Base-by-base conservation (phyloP, 768 basidiomycete genomes). In the Leucocoprinus leucothites region DNA sequence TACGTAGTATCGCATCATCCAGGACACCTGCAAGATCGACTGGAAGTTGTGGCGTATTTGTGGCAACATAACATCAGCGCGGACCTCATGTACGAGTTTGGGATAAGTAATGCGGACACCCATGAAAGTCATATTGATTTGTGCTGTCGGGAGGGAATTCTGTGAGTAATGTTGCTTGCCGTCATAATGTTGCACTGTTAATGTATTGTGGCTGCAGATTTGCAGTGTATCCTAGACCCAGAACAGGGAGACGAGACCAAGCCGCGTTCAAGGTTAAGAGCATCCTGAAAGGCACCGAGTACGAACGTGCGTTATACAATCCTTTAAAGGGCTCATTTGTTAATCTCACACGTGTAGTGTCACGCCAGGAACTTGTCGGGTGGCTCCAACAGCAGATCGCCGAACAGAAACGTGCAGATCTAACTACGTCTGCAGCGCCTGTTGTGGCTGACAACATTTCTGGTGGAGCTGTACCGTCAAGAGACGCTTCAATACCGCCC, bases 51-150 rank as follows among this genome's bases (percentile, higher is more conserved):
- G 11, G 74, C 89, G 0, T 80, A 86, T 48, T 71, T 94, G 31
- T 94, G 91, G 91, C 78, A 84, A 62, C 77, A 91, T 61, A 83
- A 82, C 48, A 92, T 93, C 65, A 91, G 89, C 60, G 86, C 90
- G 0, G 91, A 94, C 68, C 72, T 94, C 51, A 91, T 93, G 87
- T 94, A 94, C 62, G 91, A 94, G 57, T 78, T 81, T 1, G 86
- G 82, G 11, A 65, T 92, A 38, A 73, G 75, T 4, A 84, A 85
- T 52, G 65, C 71, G 3, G 85, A 86, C 16, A n/a, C 38, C 47
- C 80, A 82, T 54, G 86, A 89, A 69, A 82, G 78, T 50, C 76
- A 86, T 60, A 67, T 82, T 21, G 89, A 88, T 45, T 69, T 80
- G 22, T 93, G 91, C 63, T 71, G 72, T n/a, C 71, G 84, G n/a